Evolutionary conservation across 2,329 filamentous ascomycete species (phyloP), one percentile per base, ranked within the genome.

Genomic region (Hypoxylon sp.): DNA sequence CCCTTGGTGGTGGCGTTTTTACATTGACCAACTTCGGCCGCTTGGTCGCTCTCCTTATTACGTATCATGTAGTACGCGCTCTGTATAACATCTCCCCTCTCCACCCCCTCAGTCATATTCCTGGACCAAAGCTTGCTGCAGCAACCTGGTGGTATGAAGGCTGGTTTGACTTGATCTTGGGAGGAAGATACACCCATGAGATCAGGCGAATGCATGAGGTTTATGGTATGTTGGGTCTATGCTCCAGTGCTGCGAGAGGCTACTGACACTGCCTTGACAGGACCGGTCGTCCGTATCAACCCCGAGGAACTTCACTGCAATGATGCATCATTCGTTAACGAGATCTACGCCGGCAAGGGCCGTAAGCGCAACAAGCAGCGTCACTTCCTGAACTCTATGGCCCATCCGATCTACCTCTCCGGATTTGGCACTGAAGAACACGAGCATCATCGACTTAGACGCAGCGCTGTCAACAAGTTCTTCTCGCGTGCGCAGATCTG

Each of bases 21-120:
- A n/a, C n/a, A n/a, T n/a, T n/a, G n/a, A n/a, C n/a, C n/a, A n/a
- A n/a, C n/a, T n/a, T n/a, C n/a, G n/a, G n/a, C n/a, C n/a, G n/a
- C n/a, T n/a, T n/a, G n/a, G n/a, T n/a, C n/a, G n/a, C n/a, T n/a
- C n/a, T n/a, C n/a, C n/a, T n/a, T n/a, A n/a, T n/a, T n/a, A n/a
- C n/a, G n/a, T n/a, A n/a, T n/a, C n/a, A n/a, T n/a, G n/a, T n/a
- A n/a, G n/a, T n/a, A n/a, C n/a, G n/a, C n/a, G 40, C 48, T n/a
- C 30, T 68, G 1, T 73, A 73, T 59, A 73, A 74, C 42, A 55
- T 75, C 36, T 74, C 73, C 2, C 69, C 71, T 2, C 53, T 74
- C 11, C 73, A 75, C 38, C 73, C 72, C 1, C 52, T 75, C 13
- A 61, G 59, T 47, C 59, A 60, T 6, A 68, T 75, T 13, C 73